Percentiles rank a stretch among this genome's conserved stretches.
These are phyloP conservation scores for Podospora pseudocomata DNA, from an alignment of 495 filamentous ascomycete genomes.

Conservation along the genomic window DNA sequence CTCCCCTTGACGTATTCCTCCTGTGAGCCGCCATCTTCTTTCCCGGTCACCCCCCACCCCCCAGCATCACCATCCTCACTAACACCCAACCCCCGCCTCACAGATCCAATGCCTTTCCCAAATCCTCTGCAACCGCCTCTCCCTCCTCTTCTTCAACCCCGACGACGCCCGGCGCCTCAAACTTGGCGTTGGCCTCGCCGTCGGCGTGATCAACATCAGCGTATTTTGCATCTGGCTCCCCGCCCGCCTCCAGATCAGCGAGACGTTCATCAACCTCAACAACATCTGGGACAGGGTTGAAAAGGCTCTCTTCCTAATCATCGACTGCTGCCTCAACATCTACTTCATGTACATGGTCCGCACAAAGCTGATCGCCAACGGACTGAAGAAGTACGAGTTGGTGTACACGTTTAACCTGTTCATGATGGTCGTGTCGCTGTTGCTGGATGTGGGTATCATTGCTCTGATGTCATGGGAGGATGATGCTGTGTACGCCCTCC, in stretches of 20 bases:
- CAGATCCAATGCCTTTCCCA: constrained; percentile 45
- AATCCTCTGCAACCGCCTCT: constrained; percentile 49
- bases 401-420: constrained; percentile 48
- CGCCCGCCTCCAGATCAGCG: constrained; percentile 37
- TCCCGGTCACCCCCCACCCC: too few species aligned
- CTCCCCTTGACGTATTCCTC: background rate
- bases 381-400: constrained; percentile 47
- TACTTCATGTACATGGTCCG: constrained; percentile 49
- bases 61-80: background rate
- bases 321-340: constrained; percentile 46
- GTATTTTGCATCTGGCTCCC: constrained; percentile 53
- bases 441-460: constrained; percentile 45
- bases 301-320: constrained; percentile 46
- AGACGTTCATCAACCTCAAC: constrained; percentile 36
- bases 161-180: constrained; percentile 30
- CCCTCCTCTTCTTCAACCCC: constrained; percentile 39
- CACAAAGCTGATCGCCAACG: constrained; percentile 43
- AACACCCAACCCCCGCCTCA: background rate
- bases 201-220: constrained; percentile 45
- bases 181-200: constrained; percentile 34
- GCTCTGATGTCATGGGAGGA: constrained; percentile 31
- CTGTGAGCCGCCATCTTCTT: too few species aligned
- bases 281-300: constrained; percentile 49
- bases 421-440: constrained; percentile 48
- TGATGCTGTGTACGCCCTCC: constrained; percentile 25